Evolutionary conservation across 1,139 yeast genomes (phyloP), one percentile per base, ranked within the genome.

Genomic region (Kazachstania sp.): DNA sequence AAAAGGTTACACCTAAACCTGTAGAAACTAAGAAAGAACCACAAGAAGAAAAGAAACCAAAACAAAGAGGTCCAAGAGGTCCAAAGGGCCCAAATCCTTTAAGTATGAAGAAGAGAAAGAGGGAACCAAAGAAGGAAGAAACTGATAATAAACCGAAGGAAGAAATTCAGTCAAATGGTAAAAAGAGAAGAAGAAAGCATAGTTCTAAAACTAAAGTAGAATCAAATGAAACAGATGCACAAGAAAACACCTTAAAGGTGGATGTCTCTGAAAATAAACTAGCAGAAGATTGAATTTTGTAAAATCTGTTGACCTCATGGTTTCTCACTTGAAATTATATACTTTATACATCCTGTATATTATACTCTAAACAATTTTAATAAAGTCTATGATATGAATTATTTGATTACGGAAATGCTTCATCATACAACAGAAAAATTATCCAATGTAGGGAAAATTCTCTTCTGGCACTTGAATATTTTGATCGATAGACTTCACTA

Each of bases 31-130:
- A 28, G 34, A 38, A 23, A 4, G 32, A 8, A n/a, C 36, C 18
- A 15, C 18, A 23, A 20, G 41, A 38, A 28, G 18, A 26, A 19
- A 37, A 12, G 44, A 29, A 40, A 42, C 36, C 43, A 44, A 49
- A 7, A 30, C 39, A 13, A 37, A 74, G 63, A 79, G 76, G 65
- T 74, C 41, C 77, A 58, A 81, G 75, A 61, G 88, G 92, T 1
- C 84, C 87, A 11, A 83, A 80, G 57, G 86, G 76, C 19, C 94
- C 95, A 3, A 86, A 86, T 61, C 95, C 95, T 1, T 69, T 86
- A 56, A 86, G 95, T 69, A 71, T 86, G 37, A 87, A 86, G 70
- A 81, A 77, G 68, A 18, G 37, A 20, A 81, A 77, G 49, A 56
- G 52, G 44, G 46, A 20, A 29, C 19, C 29, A 7, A 31, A 34